These are phyloP conservation scores for Calycina herbarum DNA, from an alignment of 2,329 filamentous ascomycete genomes.

Conservation along the genomic window DNA sequence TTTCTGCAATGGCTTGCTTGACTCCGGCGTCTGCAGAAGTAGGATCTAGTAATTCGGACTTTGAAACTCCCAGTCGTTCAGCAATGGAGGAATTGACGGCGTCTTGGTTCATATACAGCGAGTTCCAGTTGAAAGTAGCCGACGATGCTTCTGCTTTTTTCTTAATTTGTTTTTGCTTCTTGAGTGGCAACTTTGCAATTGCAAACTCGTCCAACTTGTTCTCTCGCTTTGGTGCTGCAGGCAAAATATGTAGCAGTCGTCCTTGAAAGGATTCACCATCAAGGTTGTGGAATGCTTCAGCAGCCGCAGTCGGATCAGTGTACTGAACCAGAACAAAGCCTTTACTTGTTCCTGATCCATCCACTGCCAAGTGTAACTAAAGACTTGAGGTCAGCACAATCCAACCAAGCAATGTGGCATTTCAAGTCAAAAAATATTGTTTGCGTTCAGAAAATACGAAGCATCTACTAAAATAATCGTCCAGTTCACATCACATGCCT, in stretches of 20 bases:
- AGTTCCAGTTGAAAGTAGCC: constrained; percentile 93
- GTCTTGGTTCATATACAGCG: constrained; percentile 98
- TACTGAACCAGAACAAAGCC: constrained; percentile 90
- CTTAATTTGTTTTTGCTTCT: constrained; percentile 89
- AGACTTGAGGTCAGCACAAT: constrained; percentile 43
- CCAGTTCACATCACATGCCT: constrained; percentile 88
- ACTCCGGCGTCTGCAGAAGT: constrained; percentile 92
- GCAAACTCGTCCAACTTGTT: constrained; percentile 83
- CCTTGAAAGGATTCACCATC: constrained; percentile 92
- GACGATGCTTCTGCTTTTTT: constrained; percentile 78
- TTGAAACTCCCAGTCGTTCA: constrained; percentile 81
- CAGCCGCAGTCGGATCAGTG: constrained; percentile 67
- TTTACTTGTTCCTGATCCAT: constrained; percentile 73
- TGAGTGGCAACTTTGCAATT: constrained; percentile 86
- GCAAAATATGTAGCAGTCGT: constrained; percentile 85
- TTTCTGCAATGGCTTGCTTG: constrained; percentile 96
- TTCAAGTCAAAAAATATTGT: constrained; percentile 28
- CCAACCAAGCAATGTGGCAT: constrained; percentile 17
- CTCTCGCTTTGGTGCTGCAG: constrained; percentile 78
- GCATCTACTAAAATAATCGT: constrained; percentile 99
- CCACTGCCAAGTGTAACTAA: constrained; percentile 84
- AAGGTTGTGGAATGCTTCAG: constrained; percentile 74
- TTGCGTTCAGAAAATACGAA: constrained; percentile 72
- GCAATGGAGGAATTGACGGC: constrained; percentile 90
- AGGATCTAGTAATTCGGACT: constrained; percentile 91